Conservation (phyloP, 192 early-diverging fungal genomes). For the Linnemannia elongata region DNA sequence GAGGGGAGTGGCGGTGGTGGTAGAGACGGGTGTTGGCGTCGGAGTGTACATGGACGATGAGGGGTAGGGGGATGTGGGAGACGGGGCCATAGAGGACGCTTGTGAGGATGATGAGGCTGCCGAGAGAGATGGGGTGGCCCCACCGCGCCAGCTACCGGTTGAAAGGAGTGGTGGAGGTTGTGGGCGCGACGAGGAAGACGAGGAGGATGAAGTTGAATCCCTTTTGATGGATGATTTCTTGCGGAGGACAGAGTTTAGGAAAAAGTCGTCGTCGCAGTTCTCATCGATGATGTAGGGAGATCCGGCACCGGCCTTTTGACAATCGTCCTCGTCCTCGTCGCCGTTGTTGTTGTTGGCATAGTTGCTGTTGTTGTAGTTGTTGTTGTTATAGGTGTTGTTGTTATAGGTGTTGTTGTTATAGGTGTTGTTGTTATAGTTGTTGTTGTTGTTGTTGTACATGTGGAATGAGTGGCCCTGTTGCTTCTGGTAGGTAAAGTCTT, state of each 20-base stretch:
- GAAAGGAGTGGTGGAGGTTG: neutral
- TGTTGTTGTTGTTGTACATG: too few relatives aligned
- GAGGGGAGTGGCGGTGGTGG: neutral
- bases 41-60: neutral
- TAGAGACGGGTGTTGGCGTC: neutral
- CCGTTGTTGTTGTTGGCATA: neutral
- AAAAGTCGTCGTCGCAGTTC: constrained; percentile 53
- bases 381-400: neutral
- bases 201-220: neutral
- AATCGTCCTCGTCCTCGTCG: neutral
- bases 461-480: neutral
- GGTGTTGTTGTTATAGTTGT: too few relatives aligned
- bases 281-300: constrained; percentile 56
- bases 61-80: constrained; percentile 27
- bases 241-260: constrained; percentile 49
- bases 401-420: too few relatives aligned
- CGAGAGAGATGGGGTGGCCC: constrained; percentile 2
- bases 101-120: constrained; percentile 15
- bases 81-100: constrained; percentile 11
- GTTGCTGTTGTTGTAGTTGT: too few relatives aligned
- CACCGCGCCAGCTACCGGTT: neutral
- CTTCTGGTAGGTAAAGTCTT: neutral
- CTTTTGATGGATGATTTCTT: constrained; percentile 9
- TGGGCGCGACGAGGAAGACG: neutral
- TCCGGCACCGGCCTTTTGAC: neutral